These are phyloP conservation scores for Cicer cuneatum DNA, from an alignment of 306 rosid genomes.

Conservation along the genomic window DNA sequence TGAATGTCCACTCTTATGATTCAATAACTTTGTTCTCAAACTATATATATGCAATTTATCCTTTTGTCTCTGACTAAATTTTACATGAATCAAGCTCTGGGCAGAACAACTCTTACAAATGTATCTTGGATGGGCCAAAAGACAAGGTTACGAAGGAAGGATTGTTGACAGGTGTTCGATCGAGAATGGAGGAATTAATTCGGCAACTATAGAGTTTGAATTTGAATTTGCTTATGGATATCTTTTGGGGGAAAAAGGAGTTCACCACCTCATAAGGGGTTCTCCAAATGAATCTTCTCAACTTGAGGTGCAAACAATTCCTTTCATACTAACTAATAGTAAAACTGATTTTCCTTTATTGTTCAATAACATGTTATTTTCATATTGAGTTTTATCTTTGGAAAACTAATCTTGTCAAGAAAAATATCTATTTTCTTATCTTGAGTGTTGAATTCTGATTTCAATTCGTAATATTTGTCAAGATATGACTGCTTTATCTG, in stretches of 20 bases:
- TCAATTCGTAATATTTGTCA: not conserved
- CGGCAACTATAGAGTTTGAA: conserved; percentile 77
- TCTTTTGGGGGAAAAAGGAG: conserved; percentile 84
- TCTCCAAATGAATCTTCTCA: conserved; percentile 53
- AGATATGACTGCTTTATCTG: no score
- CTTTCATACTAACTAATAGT: conserved; percentile 35
- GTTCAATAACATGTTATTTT: conserved; percentile 14
- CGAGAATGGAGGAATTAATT: conserved; percentile 64
- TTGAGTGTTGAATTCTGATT: conserved; percentile 5
- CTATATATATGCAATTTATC: conserved; percentile 25
- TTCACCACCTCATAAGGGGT: conserved; percentile 62
- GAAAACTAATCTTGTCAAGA: conserved; percentile 4
- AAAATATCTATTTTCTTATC: conserved; percentile 20
- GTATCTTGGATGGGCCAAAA: conserved; percentile 81
- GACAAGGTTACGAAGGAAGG: conserved; percentile 72
- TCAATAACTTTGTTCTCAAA: conserved; percentile 28
- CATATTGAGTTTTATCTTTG: not conserved
- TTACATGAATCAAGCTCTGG: conserved; percentile 67
- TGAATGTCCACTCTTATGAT: conserved; percentile 32
- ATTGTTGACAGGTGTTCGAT: conserved; percentile 61
- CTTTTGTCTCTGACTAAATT: conserved; percentile 44
- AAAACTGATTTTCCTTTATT: conserved; percentile 30
- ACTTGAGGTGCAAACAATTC: conserved; percentile 54
- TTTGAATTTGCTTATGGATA: conserved; percentile 79
- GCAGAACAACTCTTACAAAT: conserved; percentile 68